A percentile compares a stretch with the other conserved stretches of the same genome.
Evolutionary conservation across 176 grass and related monocot genomes (phyloP).

Genomic region (Rhynchospora breviuscula): DNA sequence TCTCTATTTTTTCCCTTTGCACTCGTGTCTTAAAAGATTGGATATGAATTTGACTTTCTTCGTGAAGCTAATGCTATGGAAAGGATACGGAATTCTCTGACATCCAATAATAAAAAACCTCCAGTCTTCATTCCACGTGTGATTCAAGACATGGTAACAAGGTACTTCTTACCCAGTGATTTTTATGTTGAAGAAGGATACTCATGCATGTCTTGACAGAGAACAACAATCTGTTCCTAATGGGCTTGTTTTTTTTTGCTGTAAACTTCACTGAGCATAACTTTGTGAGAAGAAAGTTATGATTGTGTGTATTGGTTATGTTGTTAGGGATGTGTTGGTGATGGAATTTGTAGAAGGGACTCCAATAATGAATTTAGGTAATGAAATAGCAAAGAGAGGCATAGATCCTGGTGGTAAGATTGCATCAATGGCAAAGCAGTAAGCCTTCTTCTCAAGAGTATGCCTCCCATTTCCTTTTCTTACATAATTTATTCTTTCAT

Average conservation of each 20-base stretch:
- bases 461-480: constrained; percentile 40
- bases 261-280: not conserved
- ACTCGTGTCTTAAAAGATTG: constrained; percentile 45
- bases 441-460: constrained; percentile 57
- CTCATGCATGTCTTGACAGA: constrained; percentile 12
- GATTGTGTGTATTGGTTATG: not conserved
- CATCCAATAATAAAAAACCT: constrained; percentile 60
- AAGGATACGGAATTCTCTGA: constrained; percentile 56
- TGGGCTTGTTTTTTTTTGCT: constrained; percentile 19
- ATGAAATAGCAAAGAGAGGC: constrained; percentile 84
- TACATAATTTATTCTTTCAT: constrained; percentile 16
- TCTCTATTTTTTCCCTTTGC: constrained; percentile 1
- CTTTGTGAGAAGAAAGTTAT: not conserved
- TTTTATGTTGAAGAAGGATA: constrained; percentile 16
- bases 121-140: constrained; percentile 85
- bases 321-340: constrained; percentile 66
- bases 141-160: constrained; percentile 80
- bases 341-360: constrained; percentile 96
- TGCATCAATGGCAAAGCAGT: constrained; percentile 87
- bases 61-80: constrained; percentile 90
- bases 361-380: constrained; percentile 92
- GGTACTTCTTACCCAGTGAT: constrained; percentile 28
- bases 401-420: constrained; percentile 84
- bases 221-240: constrained; percentile 7
- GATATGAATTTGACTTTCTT: constrained; percentile 97